Evolutionary conservation across 2,329 filamentous ascomycete species (phyloP), one percentile per base, ranked within the genome.

Genomic region (Ambrosiella xylebori): DNA sequence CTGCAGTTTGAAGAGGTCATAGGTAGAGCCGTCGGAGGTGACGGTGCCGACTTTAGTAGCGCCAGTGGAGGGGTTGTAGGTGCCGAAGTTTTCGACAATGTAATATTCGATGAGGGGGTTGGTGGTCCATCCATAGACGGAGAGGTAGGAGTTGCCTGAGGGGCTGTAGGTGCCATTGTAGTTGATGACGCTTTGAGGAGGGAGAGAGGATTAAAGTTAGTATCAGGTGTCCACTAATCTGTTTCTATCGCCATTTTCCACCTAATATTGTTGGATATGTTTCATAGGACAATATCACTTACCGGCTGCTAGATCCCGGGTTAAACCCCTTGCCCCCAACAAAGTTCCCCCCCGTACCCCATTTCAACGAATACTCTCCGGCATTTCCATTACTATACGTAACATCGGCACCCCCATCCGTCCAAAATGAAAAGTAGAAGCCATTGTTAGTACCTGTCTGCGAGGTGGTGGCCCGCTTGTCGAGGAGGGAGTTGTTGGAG

Each of bases 261-360:
- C n/a, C 11, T 47, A 13, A 15, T 15, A 7, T 47, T 47, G 44
- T 15, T n/a, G 11, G 44, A 13, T 3, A 47, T 3, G n/a, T 47
- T 17, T 47, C n/a, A n/a, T 3, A 13, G 3, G 44, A 47, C 19
- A 8, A 15, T 47, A 4, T 5, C 27, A 53, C 68, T 60, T 71
- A 79, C 75, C 51, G 17, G 13, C 74, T 70, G 37, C 51, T 69
- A 66, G 59, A 66, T 56, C 77, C 78, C 15, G 76, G 73, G 58
- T 73, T 73, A 77, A 78, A 81, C 44, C 79, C 78, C 67, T 80
- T 81, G 38, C 78, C 79, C 59, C 70, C 76, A 38, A 79, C 76
- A 51, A 79, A 75, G 69, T 80, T 77, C 39, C 76, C 76, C 27
- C 65, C 67, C 52, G 70, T 69, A 49, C 61, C 65, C 76, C 76